Evolutionary conservation across 768 basidiomycete genomes (phyloP).

Genomic region (Leccinum boreale): DNA sequence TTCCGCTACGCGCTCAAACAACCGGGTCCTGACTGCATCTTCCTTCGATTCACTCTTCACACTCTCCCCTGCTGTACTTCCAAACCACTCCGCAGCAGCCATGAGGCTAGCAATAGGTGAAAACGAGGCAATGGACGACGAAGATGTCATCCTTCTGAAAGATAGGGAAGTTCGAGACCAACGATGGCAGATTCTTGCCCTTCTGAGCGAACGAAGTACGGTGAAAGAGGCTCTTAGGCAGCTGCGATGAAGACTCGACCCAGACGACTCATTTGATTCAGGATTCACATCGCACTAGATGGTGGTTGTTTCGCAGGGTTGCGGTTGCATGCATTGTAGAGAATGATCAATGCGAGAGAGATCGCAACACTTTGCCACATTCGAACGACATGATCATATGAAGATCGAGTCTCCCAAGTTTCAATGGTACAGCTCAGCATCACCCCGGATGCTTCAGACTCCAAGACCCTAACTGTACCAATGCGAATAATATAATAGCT

Average conservation of each 20-base stretch:
- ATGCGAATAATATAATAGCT: not conserved
- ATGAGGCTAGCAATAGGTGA: constrained; percentile 63
- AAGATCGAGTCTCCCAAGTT: not conserved
- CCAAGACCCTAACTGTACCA: not conserved
- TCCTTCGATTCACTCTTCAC: constrained; percentile 80
- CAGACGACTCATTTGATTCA: not conserved
- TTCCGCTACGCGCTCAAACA: constrained; percentile 40
- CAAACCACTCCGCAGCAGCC: constrained; percentile 74
- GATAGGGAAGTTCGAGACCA: constrained; percentile 66
- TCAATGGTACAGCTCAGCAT: not conserved
- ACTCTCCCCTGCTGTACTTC: constrained; percentile 71
- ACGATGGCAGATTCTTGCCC: constrained; percentile 74
- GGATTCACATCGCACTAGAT: not conserved
- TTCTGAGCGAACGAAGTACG: constrained; percentile 70
- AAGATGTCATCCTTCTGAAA: constrained; percentile 51
- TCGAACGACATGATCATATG: not conserved
- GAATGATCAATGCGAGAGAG: not conserved
- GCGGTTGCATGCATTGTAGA: not conserved
- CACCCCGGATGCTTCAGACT: not conserved
- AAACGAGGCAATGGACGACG: constrained; percentile 43
- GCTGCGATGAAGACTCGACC: constrained; percentile 21
- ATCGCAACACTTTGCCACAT: not conserved
- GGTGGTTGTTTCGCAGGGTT: not conserved
- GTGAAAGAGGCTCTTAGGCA: constrained; percentile 57
- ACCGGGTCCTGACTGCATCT: constrained; percentile 54